Base-by-base conservation (phyloP, 2,329 filamentous ascomycete species). In the Clonostachys solani region DNA sequence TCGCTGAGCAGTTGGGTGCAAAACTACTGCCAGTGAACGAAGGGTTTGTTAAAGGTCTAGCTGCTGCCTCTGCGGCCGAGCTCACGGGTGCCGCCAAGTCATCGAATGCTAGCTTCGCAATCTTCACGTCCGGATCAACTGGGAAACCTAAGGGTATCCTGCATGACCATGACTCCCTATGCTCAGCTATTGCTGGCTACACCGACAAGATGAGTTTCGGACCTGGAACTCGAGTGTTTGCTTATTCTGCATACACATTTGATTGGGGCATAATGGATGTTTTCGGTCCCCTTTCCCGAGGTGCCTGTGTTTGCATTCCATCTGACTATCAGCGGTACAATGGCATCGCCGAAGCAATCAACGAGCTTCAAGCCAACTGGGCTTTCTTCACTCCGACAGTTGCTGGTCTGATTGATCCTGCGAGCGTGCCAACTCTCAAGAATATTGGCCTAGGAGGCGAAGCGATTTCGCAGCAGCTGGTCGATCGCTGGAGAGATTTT, bases 151-250 rank as follows among this genome's bases (percentile, higher is more conserved):
- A 50, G 36, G 49, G 49, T 16, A 45, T 50, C 5, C 43, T 50
- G 37, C 34, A 48, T 36, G 43, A 49, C 23, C 49, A 50, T 36
- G 36, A 35, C 16, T 40, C 47, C 6, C 40, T 49, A 12, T 43
- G 35, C 66, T 45, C 65, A 4, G 57, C 67, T 3, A 62, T 64
- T 5, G 66, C 74, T 19, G 66, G 69, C 23, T 73, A 75, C 52
- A 62, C 59, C 5, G 52, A 62, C 2, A 60, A 63, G 29, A 71
- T 23, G 36, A 37, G 36, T 23, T 23, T 45, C 16, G 35, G 44
- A 9, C 44, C 44, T 17, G 44, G 44, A 15, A 17, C 71, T 1
- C 64, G 70, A 10, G 68, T 73, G 34, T 69, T 75, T 42, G 69
- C 75, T 51, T 76, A 74, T 45, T 68, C 71, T 4, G 73, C 49